Conservation (phyloP, 2,329 filamentous ascomycete species). For the Monosporascus sp. region DNA sequence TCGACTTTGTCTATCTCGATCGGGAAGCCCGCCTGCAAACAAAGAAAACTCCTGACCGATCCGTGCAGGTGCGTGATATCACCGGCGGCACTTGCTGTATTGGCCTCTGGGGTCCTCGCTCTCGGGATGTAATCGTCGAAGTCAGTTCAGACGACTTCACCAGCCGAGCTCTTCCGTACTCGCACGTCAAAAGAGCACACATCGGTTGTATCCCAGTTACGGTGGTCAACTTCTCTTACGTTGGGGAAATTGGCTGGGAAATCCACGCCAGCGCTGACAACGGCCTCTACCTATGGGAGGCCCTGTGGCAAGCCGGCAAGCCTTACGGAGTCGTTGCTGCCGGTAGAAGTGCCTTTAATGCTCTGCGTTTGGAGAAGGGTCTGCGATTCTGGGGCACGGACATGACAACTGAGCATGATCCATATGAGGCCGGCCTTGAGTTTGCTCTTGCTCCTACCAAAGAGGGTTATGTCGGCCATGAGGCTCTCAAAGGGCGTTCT, state of each 20-base stretch:
- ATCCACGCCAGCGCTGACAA: conserved; percentile 55
- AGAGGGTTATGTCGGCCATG: conserved; percentile 44
- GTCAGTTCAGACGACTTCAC: conserved; percentile 38
- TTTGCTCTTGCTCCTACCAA: conserved; percentile 44
- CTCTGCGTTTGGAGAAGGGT: conserved; percentile 54
- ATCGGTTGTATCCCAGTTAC: conserved; percentile 53
- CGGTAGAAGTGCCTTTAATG: conserved; percentile 52
- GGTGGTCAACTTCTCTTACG: conserved; percentile 50
- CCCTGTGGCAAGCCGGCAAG: conserved; percentile 48
- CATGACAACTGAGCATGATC: conserved; percentile 56
- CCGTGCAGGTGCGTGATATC: conserved; percentile 50
- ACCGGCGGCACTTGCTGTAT: conserved; percentile 56
- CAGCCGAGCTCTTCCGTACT: conserved; percentile 41
- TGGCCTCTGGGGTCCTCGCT: conserved; percentile 56
- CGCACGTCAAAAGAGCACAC: conserved; percentile 40
- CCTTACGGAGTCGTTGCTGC: conserved; percentile 51
- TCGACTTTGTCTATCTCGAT: conserved; percentile 48
- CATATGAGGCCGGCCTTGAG: conserved; percentile 52
- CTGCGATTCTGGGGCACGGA: conserved; percentile 52
- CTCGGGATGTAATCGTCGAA: conserved; percentile 45
- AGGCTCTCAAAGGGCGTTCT: conserved; percentile 38
- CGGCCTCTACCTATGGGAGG: conserved; percentile 54
- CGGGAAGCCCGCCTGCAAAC: conserved; percentile 46
- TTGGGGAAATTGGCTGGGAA: conserved; percentile 59
- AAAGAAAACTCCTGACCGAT: conserved; percentile 32